Evolutionary conservation across 345 rosid genomes (phyloP), one percentile per base, ranked within the genome.

Genomic region (Euphorbia lathyris): DNA sequence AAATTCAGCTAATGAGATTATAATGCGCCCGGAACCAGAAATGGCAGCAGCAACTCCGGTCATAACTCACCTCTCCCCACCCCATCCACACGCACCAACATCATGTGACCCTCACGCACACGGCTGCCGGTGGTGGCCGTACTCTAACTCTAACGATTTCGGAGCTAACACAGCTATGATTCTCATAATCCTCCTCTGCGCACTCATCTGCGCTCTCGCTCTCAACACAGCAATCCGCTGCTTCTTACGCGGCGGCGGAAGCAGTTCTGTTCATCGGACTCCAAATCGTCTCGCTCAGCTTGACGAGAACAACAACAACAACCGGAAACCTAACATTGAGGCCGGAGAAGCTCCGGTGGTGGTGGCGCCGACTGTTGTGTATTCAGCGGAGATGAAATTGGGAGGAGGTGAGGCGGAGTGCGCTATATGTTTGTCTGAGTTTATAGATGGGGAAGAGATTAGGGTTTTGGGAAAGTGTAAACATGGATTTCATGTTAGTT

Each of bases 161-260:
- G 83, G 82, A 74, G 84, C 88, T 61, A 86, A 85, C 74, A 78
- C 79, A 10, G 74, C 78, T 20, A 72, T 77, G 34, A 52, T 87
- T 42, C 56, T 89, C 64, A 77, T 91, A 66, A 72, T 87, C 71
- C 77, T 91, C 72, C 68, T 80, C 70, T 89, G 92, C 25, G 80
- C 86, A 10, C 72, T 91, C 29, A 77, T 84, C n/a, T 91, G 91
- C 51, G 87, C 83, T 8, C 69, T 91, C 62, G 78, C 86, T 70
- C 86, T 92, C 32, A 81, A 81, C 73, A 78, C 81, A 17, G 82
- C 94, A 66, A 77, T 90, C 69, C 93, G 92, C 40, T 84, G 90
- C 90, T 89, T 79, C 77, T 74, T 83, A 38, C 75, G 83, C 9
- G 19, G 76, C 0, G 68, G 52, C 4, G 52, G 10, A 9, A n/a